Evolutionary conservation across 345 rosid species (phyloP), one percentile per base, ranked within the genome.

Genomic region (Viola odorata): DNA sequence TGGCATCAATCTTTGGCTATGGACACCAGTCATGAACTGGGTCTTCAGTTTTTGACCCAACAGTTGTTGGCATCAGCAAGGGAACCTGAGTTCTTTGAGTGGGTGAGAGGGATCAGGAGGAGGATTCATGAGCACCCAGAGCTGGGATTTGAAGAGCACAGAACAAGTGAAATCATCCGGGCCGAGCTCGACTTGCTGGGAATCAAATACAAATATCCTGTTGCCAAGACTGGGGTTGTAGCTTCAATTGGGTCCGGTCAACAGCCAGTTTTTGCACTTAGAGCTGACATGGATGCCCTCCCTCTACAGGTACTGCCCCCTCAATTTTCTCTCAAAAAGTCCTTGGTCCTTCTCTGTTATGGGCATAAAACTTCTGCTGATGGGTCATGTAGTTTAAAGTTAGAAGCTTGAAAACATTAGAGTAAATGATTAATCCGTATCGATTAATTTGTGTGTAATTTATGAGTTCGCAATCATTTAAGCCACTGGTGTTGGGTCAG

Each of bases 281-380:
- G 88, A 65, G 88, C 88, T 50, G 90, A 84, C 70, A 87, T 84
- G 90, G 95, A 87, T 63, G 88, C 86, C 58, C 88, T 87, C 58
- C 91, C 88, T 0, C 48, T 87, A 44, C 88, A 87, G 86, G 95
- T 87, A 37, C 8, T 13, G 52, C 0, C n/a, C 51, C 50, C n/a
- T 57, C 32, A 5, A 23, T 40, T 52, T 12, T 23, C 32, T 23
- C 2, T 23, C 32, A 23, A 23, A 23, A 23, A 23, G 32, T 23
- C 32, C 32, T 23, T 23, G 32, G 32, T 23, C 32, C 32, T 23
- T 23, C 32, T 23, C 32, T 23, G 32, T 23, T 23, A 23, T 23
- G 32, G 32, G 32, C 32, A 23, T 23, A 23, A 2, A 23, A 23
- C 32, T 23, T 23, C 32, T 23, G 32, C 32, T 23, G 32, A 23